Evolutionary conservation across 129 eudicot species (phyloP).

Genomic region (Mikania micrantha): DNA sequence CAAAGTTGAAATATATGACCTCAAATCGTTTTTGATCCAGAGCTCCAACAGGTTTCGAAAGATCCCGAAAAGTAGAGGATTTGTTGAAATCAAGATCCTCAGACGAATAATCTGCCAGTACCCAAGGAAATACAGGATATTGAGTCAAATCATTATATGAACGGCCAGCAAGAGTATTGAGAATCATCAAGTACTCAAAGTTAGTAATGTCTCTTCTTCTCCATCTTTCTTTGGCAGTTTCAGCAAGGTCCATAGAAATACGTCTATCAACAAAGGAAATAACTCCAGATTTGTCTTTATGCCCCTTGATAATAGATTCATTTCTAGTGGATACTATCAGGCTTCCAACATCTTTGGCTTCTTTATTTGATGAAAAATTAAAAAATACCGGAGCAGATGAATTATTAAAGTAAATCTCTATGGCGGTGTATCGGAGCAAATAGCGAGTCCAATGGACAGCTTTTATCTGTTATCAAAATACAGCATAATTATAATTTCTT

Average conservation of each 20-base stretch:
- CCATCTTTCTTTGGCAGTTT: conserved; percentile 93
- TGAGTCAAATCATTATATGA: conserved; percentile 97
- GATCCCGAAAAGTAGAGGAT: conserved; percentile 94
- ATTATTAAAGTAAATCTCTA: conserved; percentile 79
- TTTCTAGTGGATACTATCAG: conserved; percentile 75
- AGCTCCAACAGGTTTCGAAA: conserved; percentile 97
- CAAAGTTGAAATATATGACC: conserved; percentile 48
- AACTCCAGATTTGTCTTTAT: conserved; percentile 65
- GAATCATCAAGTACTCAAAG: conserved; percentile 87
- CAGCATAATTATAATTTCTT: not conserved
- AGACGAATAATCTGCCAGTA: conserved; percentile 84
- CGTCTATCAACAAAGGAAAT: conserved; percentile 91
- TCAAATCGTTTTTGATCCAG: conserved; percentile 91
- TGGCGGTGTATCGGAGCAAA: conserved; percentile 90
- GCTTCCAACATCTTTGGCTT: conserved; percentile 89
- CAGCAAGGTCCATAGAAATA: conserved; percentile 91
- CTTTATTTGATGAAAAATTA: conserved; percentile 78
- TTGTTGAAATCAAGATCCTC: conserved; percentile 89
- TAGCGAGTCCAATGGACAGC: conserved; percentile 98
- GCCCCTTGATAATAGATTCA: conserved; percentile 61
- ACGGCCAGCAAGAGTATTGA: conserved; percentile 91
- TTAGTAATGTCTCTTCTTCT: conserved; percentile 94
- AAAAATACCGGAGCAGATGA: conserved; percentile 84
- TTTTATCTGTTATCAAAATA: conserved; percentile 52
- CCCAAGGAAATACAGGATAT: conserved; percentile 97